Evolutionary conservation across 2,329 filamentous ascomycete genomes (phyloP).

Genomic region (Didymella keratinophila): DNA sequence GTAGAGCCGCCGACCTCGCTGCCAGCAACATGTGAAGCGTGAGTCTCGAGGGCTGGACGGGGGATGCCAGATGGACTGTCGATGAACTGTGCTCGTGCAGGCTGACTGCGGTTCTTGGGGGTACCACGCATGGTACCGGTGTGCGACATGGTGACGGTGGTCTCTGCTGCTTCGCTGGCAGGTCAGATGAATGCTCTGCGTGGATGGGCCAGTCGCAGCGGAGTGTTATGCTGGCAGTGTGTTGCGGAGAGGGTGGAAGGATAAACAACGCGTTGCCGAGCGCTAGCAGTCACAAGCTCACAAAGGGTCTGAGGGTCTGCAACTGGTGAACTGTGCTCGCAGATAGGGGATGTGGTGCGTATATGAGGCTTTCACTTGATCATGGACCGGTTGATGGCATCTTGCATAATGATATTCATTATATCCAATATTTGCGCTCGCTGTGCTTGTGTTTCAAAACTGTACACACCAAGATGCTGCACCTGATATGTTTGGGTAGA

Average conservation of each 20-base stretch:
- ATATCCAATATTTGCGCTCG: neutral
- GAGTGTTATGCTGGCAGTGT: constrained; percentile 9
- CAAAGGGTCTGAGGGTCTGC: constrained; percentile 5
- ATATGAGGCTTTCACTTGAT: constrained; percentile 7
- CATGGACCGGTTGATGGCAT: neutral
- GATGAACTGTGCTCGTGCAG: constrained; percentile 54
- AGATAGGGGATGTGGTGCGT: constrained; percentile 5
- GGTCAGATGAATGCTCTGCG: constrained; percentile 9
- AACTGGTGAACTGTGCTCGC: constrained; percentile 13
- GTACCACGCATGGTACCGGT: constrained; percentile 74
- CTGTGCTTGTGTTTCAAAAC: constrained; percentile 6
- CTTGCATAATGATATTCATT: no score
- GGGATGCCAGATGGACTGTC: constrained; percentile 76
- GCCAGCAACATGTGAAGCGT: constrained; percentile 55
- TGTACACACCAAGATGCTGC: neutral
- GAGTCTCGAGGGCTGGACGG: constrained; percentile 72
- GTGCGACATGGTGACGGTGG: constrained; percentile 61
- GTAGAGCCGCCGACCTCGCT: constrained; percentile 70
- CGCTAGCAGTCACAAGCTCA: constrained; percentile 21
- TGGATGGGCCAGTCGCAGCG: constrained; percentile 11
- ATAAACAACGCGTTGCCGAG: constrained; percentile 20
- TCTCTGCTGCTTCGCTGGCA: constrained; percentile 26
- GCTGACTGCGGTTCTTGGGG: constrained; percentile 69
- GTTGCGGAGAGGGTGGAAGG: constrained; percentile 10
- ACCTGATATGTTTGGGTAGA: neutral